These are phyloP conservation scores for Rhododendron griersonianum DNA, from an alignment of 148 eudicot genomes.

Conservation along the genomic window DNA sequence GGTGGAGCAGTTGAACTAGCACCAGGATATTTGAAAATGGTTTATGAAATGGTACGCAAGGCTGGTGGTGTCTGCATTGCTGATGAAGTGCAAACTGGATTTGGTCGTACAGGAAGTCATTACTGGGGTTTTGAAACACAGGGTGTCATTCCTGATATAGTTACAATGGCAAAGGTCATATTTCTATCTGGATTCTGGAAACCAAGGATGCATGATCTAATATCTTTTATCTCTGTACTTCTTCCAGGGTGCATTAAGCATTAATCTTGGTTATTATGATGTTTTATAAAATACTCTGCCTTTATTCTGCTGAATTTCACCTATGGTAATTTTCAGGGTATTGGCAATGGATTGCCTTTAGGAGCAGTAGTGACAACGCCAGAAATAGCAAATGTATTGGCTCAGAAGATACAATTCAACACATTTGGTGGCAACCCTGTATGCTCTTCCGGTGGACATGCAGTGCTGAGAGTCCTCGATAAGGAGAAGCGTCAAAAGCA, in stretches of 20 bases:
- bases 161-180: conserved; percentile 90
- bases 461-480: conserved; percentile 84
- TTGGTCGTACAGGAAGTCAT: conserved; percentile 90
- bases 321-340: conserved; percentile 54
- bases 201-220: not conserved
- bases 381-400: conserved; percentile 81
- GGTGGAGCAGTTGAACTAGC: conserved; percentile 99
- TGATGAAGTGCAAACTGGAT: conserved; percentile 94
- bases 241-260: conserved; percentile 1
- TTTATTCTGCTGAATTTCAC: not conserved
- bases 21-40: conserved; percentile 80
- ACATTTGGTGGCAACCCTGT: conserved; percentile 99
- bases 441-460: conserved; percentile 97
- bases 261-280: not conserved
- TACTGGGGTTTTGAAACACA: conserved; percentile 96
- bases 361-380: conserved; percentile 99
- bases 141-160: conserved; percentile 82
- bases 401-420: conserved; percentile 92
- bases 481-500: conserved; percentile 87
- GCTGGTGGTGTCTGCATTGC: conserved; percentile 97
- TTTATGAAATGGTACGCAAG: conserved; percentile 78
- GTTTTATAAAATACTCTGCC: not conserved
- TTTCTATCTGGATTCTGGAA: conserved; percentile 4
- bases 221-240: not conserved
- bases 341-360: conserved; percentile 91